Evolutionary conservation across 2,329 filamentous ascomycete genomes (phyloP), one percentile per base, ranked within the genome.

Genomic region (Colletotrichum incanum): DNA sequence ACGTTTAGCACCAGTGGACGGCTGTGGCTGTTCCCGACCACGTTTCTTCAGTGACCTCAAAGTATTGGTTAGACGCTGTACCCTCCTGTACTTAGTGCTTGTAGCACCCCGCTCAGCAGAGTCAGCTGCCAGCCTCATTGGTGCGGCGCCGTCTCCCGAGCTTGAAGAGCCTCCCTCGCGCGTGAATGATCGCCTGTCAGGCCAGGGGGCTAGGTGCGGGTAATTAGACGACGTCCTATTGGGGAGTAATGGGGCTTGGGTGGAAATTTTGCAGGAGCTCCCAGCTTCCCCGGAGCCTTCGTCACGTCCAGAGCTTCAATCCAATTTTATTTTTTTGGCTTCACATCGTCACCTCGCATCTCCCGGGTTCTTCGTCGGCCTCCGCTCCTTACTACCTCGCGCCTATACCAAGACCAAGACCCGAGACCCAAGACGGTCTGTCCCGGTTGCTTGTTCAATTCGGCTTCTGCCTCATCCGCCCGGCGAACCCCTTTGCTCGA

Each of bases 211-310:
- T 14, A 28, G 31, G 60, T 63, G 47, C 60, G 60, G 37, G 14
- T 55, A 63, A 69, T 69, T 59, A n/a, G 56, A 69, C 56, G 56
- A 68, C 52, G 26, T 68, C 34, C 52, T 68, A 68, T 60, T 72
- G 69, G 69, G 28, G 43, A 34, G 18, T 31, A 55, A 69, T 31
- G 65, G 69, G 69, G 52, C 65, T 64, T 5, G 5, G 23, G 69
- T 69, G 69, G 69, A 72, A 72, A 72, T 72, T 72, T 72, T 72
- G 65, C 69, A 55, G 52, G 52, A 72, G 69, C 69, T 69, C 69
- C 54, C 26, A 72, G 65, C 69, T 72, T 59, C 45, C 65, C 69
- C 65, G 58, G 59, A 60, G 52, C 69, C 56, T 69, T 65, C 54
- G 52, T 69, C 65, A 39, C 58, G 34, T 68, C 52, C 52, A 64